These are phyloP conservation scores for Nemania serpens DNA, from an alignment of 2,329 filamentous ascomycete species.

Conservation along the genomic window DNA sequence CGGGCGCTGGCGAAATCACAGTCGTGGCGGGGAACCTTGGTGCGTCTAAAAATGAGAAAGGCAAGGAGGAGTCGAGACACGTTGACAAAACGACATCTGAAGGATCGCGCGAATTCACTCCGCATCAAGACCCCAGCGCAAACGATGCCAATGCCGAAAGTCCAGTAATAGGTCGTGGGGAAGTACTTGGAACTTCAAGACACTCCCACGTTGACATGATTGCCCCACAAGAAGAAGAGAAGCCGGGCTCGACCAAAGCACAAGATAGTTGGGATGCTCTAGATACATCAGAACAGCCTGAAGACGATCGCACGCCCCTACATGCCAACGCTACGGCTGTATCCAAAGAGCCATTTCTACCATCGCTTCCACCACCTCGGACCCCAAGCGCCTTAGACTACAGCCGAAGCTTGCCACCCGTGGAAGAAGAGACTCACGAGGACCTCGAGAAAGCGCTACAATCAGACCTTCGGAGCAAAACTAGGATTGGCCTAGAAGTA, in stretches of 20 bases:
- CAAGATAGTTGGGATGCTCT: slow-evolving; percentile 38
- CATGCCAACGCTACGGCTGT: not conserved
- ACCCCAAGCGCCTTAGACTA: slow-evolving; percentile 45
- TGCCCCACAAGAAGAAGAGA: not conserved
- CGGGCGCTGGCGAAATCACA: slow-evolving; percentile 42
- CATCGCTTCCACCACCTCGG: slow-evolving; percentile 32
- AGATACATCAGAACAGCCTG: slow-evolving; percentile 36
- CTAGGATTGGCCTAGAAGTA: slow-evolving; percentile 40
- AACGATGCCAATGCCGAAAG: slow-evolving; percentile 45
- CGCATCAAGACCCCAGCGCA: slow-evolving; percentile 10
- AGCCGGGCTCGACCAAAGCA: slow-evolving; percentile 28
- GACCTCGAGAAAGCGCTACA: slow-evolving; percentile 45
- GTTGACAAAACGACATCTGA: slow-evolving; percentile 46
- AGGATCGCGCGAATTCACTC: not conserved
- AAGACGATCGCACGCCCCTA: slow-evolving; percentile 12
- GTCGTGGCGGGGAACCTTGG: slow-evolving; percentile 44
- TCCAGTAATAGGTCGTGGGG: slow-evolving; percentile 43
- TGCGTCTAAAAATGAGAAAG: slow-evolving; percentile 43
- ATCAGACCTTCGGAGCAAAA: slow-evolving; percentile 28
- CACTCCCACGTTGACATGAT: slow-evolving; percentile 1
- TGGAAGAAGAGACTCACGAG: slow-evolving; percentile 57
- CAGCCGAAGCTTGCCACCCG: slow-evolving; percentile 54
- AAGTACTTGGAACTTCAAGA: slow-evolving; percentile 25
- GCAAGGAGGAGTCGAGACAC: slow-evolving; percentile 45
- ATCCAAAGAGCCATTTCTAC: slow-evolving; percentile 8